Evolutionary conservation across 352 stramenopile genomes (phyloP).

Genomic region (Aphanomyces stellatus): DNA sequence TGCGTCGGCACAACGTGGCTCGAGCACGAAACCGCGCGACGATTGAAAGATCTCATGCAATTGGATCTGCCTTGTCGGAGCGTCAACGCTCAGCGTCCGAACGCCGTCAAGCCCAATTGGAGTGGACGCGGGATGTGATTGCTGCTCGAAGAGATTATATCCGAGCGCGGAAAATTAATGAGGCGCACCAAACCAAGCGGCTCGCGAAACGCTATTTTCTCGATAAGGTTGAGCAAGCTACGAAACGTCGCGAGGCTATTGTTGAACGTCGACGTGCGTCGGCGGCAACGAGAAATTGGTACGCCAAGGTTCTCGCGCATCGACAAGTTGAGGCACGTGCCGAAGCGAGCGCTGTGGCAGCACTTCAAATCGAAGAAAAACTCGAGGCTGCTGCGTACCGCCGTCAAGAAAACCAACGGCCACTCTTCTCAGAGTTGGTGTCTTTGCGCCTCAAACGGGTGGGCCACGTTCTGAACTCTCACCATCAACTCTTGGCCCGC

Average conservation of each 20-base stretch:
- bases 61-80: background rate
- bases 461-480: background rate
- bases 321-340: background rate
- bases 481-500: background rate
- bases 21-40: background rate
- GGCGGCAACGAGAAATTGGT: constrained; percentile 3
- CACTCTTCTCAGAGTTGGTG: constrained; percentile 1
- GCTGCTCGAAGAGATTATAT: background rate
- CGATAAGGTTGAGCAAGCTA: constrained; percentile 9
- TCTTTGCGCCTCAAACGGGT: background rate
- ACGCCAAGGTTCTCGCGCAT: constrained; percentile 1
- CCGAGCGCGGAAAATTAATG: constrained; percentile 6
- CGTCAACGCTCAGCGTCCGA: background rate
- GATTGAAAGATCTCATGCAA: background rate
- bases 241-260: background rate
- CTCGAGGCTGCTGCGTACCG: background rate
- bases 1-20: background rate
- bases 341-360: background rate
- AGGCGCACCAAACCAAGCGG: background rate
- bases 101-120: background rate
- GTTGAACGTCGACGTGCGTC: background rate
- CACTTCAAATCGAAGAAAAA: background rate
- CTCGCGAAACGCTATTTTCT: background rate
- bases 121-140: background rate
- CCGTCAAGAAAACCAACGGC: background rate